Base-by-base conservation (phyloP, 352 stramenopile species). In the Halophytophthora polymorphica region DNA sequence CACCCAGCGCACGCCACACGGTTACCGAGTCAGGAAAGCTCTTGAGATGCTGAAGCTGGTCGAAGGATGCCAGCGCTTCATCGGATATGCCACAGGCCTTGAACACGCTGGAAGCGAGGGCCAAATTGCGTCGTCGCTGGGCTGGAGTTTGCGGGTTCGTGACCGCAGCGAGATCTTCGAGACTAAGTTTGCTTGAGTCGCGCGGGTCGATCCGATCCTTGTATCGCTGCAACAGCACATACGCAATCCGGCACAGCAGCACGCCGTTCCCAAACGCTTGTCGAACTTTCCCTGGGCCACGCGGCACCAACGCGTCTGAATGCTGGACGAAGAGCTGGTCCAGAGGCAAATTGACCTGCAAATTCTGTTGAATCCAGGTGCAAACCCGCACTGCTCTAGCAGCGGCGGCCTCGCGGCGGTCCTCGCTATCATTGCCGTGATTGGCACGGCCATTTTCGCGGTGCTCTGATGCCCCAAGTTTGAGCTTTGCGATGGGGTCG, bases 181-280 rank as follows among this genome's bases (percentile, higher is more conserved):
- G 28, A 39, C 34, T 13, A 2, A 55, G 41, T 15, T 48, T 14
- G 18, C 42, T 45, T 2, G 6, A n/a, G 19, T 41, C 38, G 18
- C 15, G 42, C 6, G 33, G 23, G 3, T 56, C 37, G 18, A 64
- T 18, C 12, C 45, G 22, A 7, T 34, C 35, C 7, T 47, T 34
- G 31, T 43, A 66, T 12, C 39, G 56, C 6, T 39, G 40, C 44
- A 53, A 37, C 10, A 77, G 22, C 4, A 40, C 57, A 36, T 46
- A 48, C 41, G 65, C 65, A 15, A 84, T 62, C 29, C 57, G 62
- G 25, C 54, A 67, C n/a, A 84, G 37, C 17, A 77, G 18, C n/a
- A 73, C 53, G 0, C 73, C 73, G 11, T 65, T 56, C 3, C 50
- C 23, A 36, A 83, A 78, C 8, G 41, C 11, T 52, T 48, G 42